Conservation (phyloP, 2,329 filamentous ascomycete species). For the Colletotrichum trifolii region DNA sequence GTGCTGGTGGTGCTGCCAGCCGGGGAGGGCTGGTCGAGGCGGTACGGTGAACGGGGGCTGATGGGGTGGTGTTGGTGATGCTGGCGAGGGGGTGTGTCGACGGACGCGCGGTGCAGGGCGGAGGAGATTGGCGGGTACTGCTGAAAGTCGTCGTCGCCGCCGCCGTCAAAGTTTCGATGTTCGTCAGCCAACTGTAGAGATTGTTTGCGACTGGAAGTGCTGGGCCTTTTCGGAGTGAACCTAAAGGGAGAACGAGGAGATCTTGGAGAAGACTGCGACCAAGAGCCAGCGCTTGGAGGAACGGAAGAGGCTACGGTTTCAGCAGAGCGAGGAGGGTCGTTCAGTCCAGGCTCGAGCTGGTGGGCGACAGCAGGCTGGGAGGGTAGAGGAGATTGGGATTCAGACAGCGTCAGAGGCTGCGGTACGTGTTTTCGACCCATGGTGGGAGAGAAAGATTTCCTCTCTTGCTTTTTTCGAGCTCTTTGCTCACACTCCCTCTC, state of each 20-base stretch:
- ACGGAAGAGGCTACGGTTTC: constrained; percentile 45
- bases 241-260: constrained; percentile 58
- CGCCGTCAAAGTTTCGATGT: constrained; percentile 38
- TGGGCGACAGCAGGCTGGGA: constrained; percentile 40
- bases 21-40: constrained; percentile 40
- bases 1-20: constrained; percentile 43
- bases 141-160: constrained; percentile 38
- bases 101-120: constrained; percentile 40
- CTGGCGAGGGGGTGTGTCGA: constrained; percentile 38
- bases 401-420: constrained; percentile 66
- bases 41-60: constrained; percentile 41
- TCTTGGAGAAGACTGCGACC: constrained; percentile 56
- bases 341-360: constrained; percentile 35
- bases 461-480: neutral
- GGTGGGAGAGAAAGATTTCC: constrained; percentile 30
- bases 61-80: constrained; percentile 41
- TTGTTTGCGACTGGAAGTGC: constrained; percentile 30
- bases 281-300: constrained; percentile 47
- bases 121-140: constrained; percentile 44
- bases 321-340: constrained; percentile 43
- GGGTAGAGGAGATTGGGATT: constrained; percentile 42
- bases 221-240: constrained; percentile 51
- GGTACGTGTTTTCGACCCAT: constrained; percentile 71
- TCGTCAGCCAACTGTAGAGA: constrained; percentile 33
- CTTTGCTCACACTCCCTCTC: no score